These are phyloP conservation scores for Protomyces inouyei DNA, from an alignment of 1,139 yeast genomes.

Conservation along the genomic window DNA sequence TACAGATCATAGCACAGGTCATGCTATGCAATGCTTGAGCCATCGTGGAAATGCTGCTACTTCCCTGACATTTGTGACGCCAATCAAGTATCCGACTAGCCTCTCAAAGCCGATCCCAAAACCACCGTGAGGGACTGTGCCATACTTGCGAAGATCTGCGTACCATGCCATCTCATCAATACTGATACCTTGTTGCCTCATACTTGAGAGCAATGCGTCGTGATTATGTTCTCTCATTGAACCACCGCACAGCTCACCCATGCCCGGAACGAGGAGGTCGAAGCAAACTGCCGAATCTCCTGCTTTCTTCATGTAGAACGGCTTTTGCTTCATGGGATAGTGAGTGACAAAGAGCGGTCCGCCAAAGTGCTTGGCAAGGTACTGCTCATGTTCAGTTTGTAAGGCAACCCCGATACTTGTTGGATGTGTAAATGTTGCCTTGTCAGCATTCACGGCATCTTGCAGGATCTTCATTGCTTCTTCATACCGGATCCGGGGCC, in stretches of 20 bases:
- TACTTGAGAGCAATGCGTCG: slow-evolving; percentile 47
- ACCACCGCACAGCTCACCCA: slow-evolving; percentile 97
- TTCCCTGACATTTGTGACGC: slow-evolving; percentile 73
- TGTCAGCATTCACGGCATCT: slow-evolving; percentile 37
- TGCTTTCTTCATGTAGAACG: slow-evolving; percentile 76
- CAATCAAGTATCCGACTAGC: slow-evolving; percentile 64
- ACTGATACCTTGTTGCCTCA: slow-evolving; percentile 40
- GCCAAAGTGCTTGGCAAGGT: slow-evolving; percentile 68
- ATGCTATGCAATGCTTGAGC: slow-evolving; percentile 42
- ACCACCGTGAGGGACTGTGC: slow-evolving; percentile 92
- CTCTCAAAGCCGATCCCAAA: slow-evolving; percentile 95
- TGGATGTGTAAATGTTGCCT: slow-evolving; percentile 37
- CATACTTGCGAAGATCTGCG: slow-evolving; percentile 63
- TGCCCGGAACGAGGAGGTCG: slow-evolving; percentile 79
- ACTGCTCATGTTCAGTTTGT: slow-evolving; percentile 84
- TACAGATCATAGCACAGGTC: background rate
- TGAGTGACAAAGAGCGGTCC: slow-evolving; percentile 86
- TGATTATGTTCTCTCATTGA: slow-evolving; percentile 77
- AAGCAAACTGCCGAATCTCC: slow-evolving; percentile 76
- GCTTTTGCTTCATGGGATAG: slow-evolving; percentile 73
- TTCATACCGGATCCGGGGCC: slow-evolving; percentile 71
- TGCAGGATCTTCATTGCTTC: slow-evolving; percentile 62
- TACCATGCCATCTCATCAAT: slow-evolving; percentile 72
- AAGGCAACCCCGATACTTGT: slow-evolving; percentile 65
- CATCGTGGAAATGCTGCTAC: slow-evolving; percentile 78